Conservation (phyloP, 305 asterid genomes). For the Solanum aculeatissimum region DNA sequence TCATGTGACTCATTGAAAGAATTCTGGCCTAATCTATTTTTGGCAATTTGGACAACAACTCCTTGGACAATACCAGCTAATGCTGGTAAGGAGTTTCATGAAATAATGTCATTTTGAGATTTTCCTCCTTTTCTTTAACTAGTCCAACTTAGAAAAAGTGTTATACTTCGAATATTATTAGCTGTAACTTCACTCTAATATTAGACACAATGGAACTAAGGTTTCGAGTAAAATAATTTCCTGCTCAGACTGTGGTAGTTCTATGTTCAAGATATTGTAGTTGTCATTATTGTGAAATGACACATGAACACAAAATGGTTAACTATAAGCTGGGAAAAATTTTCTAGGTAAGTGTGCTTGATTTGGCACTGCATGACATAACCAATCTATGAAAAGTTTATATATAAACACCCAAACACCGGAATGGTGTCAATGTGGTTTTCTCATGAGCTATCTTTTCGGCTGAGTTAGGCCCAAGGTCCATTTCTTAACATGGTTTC, state of each 20-base stretch:
- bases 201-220: not conserved
- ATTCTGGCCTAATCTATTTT: slow-evolving; percentile 54
- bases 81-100: slow-evolving; percentile 49
- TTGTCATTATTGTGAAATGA: not conserved
- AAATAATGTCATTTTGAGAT: not conserved
- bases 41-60: slow-evolving; percentile 98
- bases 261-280: not conserved
- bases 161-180: not conserved
- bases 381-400: not conserved
- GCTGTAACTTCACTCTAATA: not conserved
- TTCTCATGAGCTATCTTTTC: not conserved
- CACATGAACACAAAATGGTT: not conserved
- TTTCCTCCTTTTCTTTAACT: not conserved
- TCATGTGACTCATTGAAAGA: slow-evolving; percentile 48
- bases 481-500: not conserved
- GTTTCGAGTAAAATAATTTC: not conserved
- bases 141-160: not conserved
- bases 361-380: not conserved
- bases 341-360: not conserved
- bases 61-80: slow-evolving; percentile 99
- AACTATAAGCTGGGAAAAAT: not conserved
- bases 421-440: not conserved
- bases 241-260: not conserved
- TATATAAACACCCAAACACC: not conserved
- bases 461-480: not conserved